Evolutionary conservation across 129 eudicot genomes (phyloP), one percentile per base, ranked within the genome.

Genomic region (Erigeron canadensis): DNA sequence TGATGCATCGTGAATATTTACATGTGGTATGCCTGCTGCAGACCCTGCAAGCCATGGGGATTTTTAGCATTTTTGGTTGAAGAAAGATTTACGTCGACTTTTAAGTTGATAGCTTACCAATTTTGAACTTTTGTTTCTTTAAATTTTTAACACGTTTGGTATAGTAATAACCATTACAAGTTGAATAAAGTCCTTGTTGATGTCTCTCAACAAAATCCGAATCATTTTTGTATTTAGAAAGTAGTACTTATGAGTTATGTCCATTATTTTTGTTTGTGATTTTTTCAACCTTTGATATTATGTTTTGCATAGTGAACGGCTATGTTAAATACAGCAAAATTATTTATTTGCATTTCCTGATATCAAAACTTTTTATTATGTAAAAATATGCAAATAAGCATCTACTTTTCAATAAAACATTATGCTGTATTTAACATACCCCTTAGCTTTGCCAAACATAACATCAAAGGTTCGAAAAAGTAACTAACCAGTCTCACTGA

Each of bases 251-350:
- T 28, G 42, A 59, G 4, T 45, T 58, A 42, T 28, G 45, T 57
- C 58, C 58, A 43, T 60, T 37, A 60, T 61, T 15, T 72, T 45
- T 45, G 51, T 72, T 59, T 72, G 68, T 72, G 77, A 46, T 44
- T 72, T 59, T 60, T 21, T 38, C 48, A 58, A 15, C 21, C 10
- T 70, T 54, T 70, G 57, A 44, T 60, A 18, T 13, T 43, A 10
- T 56, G 57, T 43, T 18, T 75, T 34, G 34, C 60, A 69, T 19
- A 12, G 42, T 28, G 42, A 60, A 54, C 58, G 60, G 63, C 11
- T 75, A 65, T 73, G 70, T 55, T 54, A n/a, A 37, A 64, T 63
- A 21, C 57, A 54, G 45, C 60, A 57, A 11, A 11, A 0, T 1
- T 50, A 17, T n/a, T 13, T 50, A 10, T 51, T 51, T 9, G 16